Evolutionary conservation across 805 yeast genomes (phyloP).

Genomic region (Candida endomychidarum): DNA sequence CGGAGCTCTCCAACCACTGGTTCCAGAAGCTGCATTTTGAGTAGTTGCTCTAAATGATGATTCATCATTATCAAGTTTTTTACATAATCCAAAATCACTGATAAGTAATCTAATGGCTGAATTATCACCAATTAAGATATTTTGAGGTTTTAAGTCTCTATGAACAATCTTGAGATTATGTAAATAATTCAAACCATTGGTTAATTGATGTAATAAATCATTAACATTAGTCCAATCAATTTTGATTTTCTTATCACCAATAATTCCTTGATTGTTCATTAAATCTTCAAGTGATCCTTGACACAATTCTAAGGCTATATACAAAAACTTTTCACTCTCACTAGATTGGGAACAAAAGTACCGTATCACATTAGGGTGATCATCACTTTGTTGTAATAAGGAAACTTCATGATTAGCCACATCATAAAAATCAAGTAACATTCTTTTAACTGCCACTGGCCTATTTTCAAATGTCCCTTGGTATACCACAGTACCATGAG

Average conservation of each 20-base stretch:
- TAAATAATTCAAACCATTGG: conserved; percentile 80
- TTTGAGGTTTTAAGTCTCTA: conserved; percentile 92
- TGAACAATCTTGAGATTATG: conserved; percentile 92
- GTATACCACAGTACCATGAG: conserved; percentile 94
- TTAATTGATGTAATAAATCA: conserved; percentile 68
- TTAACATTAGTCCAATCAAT: conserved; percentile 22
- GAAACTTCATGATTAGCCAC: conserved; percentile 91
- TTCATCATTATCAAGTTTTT: conserved; percentile 87
- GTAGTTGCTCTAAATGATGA: conserved; percentile 91
- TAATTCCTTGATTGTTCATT: conserved; percentile 49
- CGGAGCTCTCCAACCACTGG: conserved; percentile 99
- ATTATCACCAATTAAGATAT: conserved; percentile 74
- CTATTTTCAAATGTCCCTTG: conserved; percentile 87
- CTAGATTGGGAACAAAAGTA: conserved; percentile 92
- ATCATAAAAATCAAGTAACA: conserved; percentile 91
- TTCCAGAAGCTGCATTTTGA: conserved; percentile 86
- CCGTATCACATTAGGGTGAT: conserved; percentile 91
- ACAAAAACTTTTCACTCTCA: conserved; percentile 68
- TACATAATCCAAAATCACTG: conserved; percentile 95
- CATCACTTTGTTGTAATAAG: conserved; percentile 88
- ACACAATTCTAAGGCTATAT: conserved; percentile 92
- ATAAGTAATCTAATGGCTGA: conserved; percentile 61
- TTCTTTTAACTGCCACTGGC: conserved; percentile 93
- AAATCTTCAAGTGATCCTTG: conserved; percentile 86
- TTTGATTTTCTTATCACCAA: conserved; percentile 27